Evolutionary conservation across 805 yeast genomes (phyloP).

Genomic region (Saturnispora mendoncae): DNA sequence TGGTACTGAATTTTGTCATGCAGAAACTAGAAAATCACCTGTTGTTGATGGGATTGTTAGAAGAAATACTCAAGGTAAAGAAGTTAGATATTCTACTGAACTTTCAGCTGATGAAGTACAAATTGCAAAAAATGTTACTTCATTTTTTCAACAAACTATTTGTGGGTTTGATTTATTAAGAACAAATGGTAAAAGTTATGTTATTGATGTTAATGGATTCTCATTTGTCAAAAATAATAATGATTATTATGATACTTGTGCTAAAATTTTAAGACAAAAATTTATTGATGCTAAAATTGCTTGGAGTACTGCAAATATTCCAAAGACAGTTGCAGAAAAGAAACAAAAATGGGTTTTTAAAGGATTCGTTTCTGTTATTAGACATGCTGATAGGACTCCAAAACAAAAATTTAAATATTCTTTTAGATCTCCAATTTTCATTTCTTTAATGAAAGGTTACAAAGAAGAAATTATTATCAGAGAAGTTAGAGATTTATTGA

Average conservation of each 20-base stretch:
- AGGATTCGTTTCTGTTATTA: conserved; percentile 80
- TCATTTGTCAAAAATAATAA: conserved; percentile 92
- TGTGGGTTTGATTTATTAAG: conserved; percentile 95
- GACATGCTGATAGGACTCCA: conserved; percentile 98
- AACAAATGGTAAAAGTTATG: conserved; percentile 80
- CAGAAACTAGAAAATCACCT: conserved; percentile 96
- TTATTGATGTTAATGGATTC: conserved; percentile 96
- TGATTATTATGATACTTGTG: conserved; percentile 76
- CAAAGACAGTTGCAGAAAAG: conserved; percentile 41
- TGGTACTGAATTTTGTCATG: conserved; percentile 86
- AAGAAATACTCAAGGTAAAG: conserved; percentile 96
- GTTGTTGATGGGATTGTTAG: conserved; percentile 99
- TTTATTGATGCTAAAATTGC: conserved; percentile 55
- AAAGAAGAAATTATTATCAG: conserved; percentile 93
- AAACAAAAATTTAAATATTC: conserved; percentile 96
- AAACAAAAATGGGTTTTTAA: conserved; percentile 94
- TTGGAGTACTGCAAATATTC: conserved; percentile 33
- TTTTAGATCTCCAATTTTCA: conserved; percentile 78
- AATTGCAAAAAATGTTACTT: conserved; percentile 74
- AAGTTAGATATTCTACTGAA: conserved; percentile 81
- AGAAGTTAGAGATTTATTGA: conserved; percentile 74
- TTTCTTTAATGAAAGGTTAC: conserved; percentile 84
- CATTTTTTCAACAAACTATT: conserved; percentile 79
- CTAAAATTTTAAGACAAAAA: conserved; percentile 64
- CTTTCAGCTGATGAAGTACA: conserved; percentile 62